These are phyloP conservation scores for Chionographis japonica DNA, from an alignment of 106 monocot species.

Conservation along the genomic window DNA sequence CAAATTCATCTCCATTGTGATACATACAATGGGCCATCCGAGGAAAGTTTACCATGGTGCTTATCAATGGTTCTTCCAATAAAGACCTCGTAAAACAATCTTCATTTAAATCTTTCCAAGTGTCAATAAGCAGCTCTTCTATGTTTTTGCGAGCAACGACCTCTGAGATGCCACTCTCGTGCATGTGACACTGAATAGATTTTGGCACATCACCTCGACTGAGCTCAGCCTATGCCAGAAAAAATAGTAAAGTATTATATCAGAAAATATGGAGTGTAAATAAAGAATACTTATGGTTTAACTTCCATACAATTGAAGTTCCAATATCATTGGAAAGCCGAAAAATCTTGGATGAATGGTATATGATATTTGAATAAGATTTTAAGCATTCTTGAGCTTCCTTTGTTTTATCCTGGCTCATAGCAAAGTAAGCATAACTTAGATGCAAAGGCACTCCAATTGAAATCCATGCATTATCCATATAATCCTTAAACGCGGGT, in stretches of 20 bases:
- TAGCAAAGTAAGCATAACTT: neutral
- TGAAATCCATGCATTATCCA: constrained; percentile 21
- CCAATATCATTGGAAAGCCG: constrained; percentile 26
- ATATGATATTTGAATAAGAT: neutral
- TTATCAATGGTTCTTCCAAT: neutral
- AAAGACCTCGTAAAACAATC: neutral
- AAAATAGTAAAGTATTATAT: neutral
- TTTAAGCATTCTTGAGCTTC: constrained; percentile 8
- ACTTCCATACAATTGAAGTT: constrained; percentile 13
- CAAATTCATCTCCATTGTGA: no score
- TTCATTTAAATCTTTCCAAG: constrained; percentile 11
- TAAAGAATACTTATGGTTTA: no score
- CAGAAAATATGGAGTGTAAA: neutral
- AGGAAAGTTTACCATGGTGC: neutral
- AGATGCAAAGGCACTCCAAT: neutral
- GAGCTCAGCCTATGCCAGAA: constrained; percentile 7
- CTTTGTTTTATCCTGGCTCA: neutral
- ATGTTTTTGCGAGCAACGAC: constrained; percentile 1
- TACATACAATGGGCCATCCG: no score
- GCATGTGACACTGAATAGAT: constrained; percentile 30
- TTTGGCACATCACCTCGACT: constrained; percentile 11
- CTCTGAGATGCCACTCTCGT: constrained; percentile 18
- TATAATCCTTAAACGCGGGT: constrained; percentile 19
- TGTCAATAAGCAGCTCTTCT: neutral
- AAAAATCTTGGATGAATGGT: constrained; percentile 1